Evolutionary conservation across 2,329 filamentous ascomycete genomes (phyloP).

Genomic region (Dactylellina haptotyla): DNA sequence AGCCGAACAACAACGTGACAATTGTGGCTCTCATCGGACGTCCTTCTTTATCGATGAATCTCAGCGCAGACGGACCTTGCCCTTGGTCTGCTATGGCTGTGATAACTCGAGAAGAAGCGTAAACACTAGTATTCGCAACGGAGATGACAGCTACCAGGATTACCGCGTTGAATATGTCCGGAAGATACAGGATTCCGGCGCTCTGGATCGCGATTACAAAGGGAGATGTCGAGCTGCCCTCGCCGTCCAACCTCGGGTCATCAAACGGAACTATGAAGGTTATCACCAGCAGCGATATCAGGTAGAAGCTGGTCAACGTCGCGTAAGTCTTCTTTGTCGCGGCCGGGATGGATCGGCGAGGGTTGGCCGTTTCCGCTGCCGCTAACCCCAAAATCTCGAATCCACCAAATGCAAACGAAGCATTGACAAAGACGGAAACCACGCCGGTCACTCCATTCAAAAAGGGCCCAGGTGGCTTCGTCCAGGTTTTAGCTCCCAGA

Average conservation of each 20-base stretch:
- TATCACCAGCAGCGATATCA: constrained; percentile 63
- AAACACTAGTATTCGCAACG: constrained; percentile 67
- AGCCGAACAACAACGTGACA: constrained; percentile 37
- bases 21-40: constrained; percentile 63
- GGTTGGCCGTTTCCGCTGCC: constrained; percentile 67
- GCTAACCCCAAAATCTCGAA: constrained; percentile 67
- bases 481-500: constrained; percentile 61
- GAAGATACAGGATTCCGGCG: constrained; percentile 70
- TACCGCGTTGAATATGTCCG: constrained; percentile 74
- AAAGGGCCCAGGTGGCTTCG: constrained; percentile 63
- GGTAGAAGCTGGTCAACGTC: constrained; percentile 65
- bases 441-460: constrained; percentile 65
- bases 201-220: constrained; percentile 74
- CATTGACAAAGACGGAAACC: constrained; percentile 68
- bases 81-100: constrained; percentile 65
- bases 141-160: constrained; percentile 71
- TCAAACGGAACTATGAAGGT: constrained; percentile 63
- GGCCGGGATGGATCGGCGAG: constrained; percentile 64
- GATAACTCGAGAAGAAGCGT: constrained; percentile 66
- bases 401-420: constrained; percentile 69
- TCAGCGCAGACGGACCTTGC: constrained; percentile 69
- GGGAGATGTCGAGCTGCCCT: constrained; percentile 62
- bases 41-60: constrained; percentile 71
- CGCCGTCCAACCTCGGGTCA: constrained; percentile 61
- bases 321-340: constrained; percentile 66